Evolutionary conservation across 2,329 filamentous ascomycete species (phyloP), one percentile per base, ranked within the genome.

Genomic region (Stylonectria norvegica): DNA sequence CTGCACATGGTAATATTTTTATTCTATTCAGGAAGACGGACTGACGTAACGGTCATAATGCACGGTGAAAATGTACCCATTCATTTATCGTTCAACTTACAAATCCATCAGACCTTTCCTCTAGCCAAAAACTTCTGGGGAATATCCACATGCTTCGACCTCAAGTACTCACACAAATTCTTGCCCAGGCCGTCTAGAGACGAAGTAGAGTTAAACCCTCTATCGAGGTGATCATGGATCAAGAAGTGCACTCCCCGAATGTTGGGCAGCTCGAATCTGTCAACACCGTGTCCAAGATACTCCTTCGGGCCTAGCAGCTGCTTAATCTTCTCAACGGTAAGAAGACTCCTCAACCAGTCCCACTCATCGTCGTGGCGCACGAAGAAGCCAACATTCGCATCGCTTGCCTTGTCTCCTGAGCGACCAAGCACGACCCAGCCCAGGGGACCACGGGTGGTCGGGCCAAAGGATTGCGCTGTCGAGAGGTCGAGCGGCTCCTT

Each of bases 371-470:
- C 52, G 36, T 61, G 48, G 10, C 63, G 56, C 10, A 68, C 65
- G 53, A 67, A 75, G 46, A 70, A 60, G 4, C 66, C 67, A 17
- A 66, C 57, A 43, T 70, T 70, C 25, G 56, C 57, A 47, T 70
- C 60, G 0, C 58, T 57, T 0, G 61, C 65, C 42, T 70, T 71
- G 40, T 71, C 42, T 16, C 56, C 56, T 2, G 54, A 54, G 9
- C 56, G 34, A 7, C 44, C 56, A 9, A 48, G 42, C 5, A 50
- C 56, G 10, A 59, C 41, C 18, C 53, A 50, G 2, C 56, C 56
- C 4, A 59, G 41, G 2, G 56, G 57, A 4, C 43, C 48, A n/a
- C 25, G 40, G 3, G 45, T 47, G 3, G 50, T 52, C 17, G 47
- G 43, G 2, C 52, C 55, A n/a, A 48, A 42, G 20, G 9, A 10